phyloP scores from a whole-genome alignment of 2,329 filamentous ascomycete species.

The Ascochyta viciae-villosae region DNA sequence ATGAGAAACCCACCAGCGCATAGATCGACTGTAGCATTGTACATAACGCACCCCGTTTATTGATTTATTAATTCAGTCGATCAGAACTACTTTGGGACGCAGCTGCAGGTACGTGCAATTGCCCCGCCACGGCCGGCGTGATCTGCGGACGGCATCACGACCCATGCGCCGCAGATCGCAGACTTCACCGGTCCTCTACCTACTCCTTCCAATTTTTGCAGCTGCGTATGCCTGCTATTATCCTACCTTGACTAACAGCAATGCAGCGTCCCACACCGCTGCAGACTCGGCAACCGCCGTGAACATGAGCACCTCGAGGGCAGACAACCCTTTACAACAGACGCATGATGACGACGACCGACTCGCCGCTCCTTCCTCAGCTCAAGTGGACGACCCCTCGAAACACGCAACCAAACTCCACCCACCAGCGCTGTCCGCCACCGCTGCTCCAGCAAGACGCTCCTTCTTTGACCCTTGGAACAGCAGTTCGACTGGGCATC shows the following conservation, averaged over 20 bases:
- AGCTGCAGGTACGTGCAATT: conserved; percentile 19
- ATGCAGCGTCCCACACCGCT: conserved; percentile 7
- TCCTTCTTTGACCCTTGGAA: conserved; percentile 72
- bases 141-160: conserved; percentile 9
- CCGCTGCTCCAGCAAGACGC: conserved; percentile 11
- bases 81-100: neutral
- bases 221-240: conserved; percentile 1
- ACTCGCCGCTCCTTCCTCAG: conserved; percentile 24
- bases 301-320: conserved; percentile 14
- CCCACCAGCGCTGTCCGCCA: conserved; percentile 7
- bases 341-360: conserved; percentile 24
- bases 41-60: neutral
- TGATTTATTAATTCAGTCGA: neutral
- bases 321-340: conserved; percentile 6
- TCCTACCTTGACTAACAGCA: conserved; percentile 23
- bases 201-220: neutral
- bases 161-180: conserved; percentile 10
- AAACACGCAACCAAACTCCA: conserved; percentile 6
- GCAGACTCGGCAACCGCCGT: conserved; percentile 13
- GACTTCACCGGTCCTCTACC: conserved; percentile 7
- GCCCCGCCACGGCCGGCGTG: conserved; percentile 13
- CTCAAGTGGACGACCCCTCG: conserved; percentile 13
- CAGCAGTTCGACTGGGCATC: conserved; percentile 77
- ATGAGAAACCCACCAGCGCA: neutral
- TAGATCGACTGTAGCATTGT: neutral